Base-by-base conservation (phyloP, 1,139 yeast species). In the Hemisphaericaspora lyxosophila region DNA sequence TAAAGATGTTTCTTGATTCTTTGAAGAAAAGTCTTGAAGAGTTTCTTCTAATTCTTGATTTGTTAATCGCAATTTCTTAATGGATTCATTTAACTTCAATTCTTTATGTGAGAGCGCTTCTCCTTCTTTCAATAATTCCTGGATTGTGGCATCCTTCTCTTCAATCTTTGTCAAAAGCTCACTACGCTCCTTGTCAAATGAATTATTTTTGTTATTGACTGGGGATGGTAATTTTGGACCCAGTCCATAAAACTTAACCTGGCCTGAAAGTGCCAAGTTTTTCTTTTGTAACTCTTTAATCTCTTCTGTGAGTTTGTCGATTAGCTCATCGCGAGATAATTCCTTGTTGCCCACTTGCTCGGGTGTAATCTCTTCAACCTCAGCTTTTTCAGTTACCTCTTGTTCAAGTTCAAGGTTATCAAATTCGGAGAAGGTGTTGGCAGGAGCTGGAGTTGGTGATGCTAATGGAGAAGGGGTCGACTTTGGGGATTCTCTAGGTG, bases 71-170 rank as follows among this genome's bases (percentile, higher is more conserved):
- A 88, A 60, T 44, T 73, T 73, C 48, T 85, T 85, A 36, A 90
- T 78, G 1, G 82, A 69, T 27, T 80, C 87, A 51, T 78, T 81
- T 39, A 82, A 71, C 48, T 78, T 78, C 26, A 88, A 68, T 53
- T 92, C 97, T 44, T 80, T 84, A 42, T 75, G 75, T 0, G 96
- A 83, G 28, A 90, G 64, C 20, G 75, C 78, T 46, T 85, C 84
- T 4, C 97, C 97, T 59, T 90, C 97, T 41, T 76, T 79, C 53
- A 85, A 59, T 26, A 90, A 66, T 44, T 69, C 73, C 26, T 72
- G 64, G 18, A 78, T 82, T 44, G 85, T 71, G 26, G 67, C 70
- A 33, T 85, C 89, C 47, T 76, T 76, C 30, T 73, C 77, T 4
- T 70, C 62, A 6, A 67, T 44, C 40, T 60, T 69, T 35, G 50